Evolutionary conservation across 805 yeast genomes (phyloP).

Genomic region (Cyberlindnera mycetangii): DNA sequence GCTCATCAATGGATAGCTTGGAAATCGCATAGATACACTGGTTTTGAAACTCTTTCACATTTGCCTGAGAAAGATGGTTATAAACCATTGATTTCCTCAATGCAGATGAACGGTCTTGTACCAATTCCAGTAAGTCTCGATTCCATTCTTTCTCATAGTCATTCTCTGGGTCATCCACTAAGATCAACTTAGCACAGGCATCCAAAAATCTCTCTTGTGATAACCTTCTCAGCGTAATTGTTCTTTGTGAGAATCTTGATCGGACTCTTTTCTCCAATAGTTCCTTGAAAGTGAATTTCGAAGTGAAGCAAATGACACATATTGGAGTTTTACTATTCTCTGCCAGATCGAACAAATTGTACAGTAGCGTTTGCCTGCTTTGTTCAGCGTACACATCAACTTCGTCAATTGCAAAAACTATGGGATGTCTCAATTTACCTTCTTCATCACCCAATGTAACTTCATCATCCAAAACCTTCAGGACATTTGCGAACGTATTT

Average conservation of each 20-base stretch:
- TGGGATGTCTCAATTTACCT: conserved; percentile 37
- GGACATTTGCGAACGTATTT: conserved; percentile 58
- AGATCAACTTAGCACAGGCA: conserved; percentile 42
- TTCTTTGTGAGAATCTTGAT: conserved; percentile 81
- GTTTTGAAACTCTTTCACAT: conserved; percentile 48
- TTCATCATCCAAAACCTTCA: conserved; percentile 47
- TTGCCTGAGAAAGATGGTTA: conserved; percentile 58
- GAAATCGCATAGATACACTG: conserved; percentile 42
- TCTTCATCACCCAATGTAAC: conserved; percentile 8
- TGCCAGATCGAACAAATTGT: conserved; percentile 84
- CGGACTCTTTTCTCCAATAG: conserved; percentile 87
- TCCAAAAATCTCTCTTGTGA: conserved; percentile 44
- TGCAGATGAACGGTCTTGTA: conserved; percentile 31
- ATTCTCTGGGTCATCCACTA: conserved; percentile 27
- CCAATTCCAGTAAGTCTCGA: conserved; percentile 29
- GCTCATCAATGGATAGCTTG: conserved; percentile 27
- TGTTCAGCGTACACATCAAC: conserved; percentile 74
- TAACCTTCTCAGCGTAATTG: conserved; percentile 56
- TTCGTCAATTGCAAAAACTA: conserved; percentile 81
- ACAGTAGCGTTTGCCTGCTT: conserved; percentile 76
- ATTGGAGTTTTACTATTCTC: conserved; percentile 70
- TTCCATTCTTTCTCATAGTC: conserved; percentile 44
- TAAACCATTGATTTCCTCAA: conserved; percentile 37
- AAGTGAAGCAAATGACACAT: conserved; percentile 76
- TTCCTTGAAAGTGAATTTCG: conserved; percentile 74